phyloP scores from a whole-genome alignment of 108 stramenopile genomes.

The Aurantiochytrium sp. region DNA sequence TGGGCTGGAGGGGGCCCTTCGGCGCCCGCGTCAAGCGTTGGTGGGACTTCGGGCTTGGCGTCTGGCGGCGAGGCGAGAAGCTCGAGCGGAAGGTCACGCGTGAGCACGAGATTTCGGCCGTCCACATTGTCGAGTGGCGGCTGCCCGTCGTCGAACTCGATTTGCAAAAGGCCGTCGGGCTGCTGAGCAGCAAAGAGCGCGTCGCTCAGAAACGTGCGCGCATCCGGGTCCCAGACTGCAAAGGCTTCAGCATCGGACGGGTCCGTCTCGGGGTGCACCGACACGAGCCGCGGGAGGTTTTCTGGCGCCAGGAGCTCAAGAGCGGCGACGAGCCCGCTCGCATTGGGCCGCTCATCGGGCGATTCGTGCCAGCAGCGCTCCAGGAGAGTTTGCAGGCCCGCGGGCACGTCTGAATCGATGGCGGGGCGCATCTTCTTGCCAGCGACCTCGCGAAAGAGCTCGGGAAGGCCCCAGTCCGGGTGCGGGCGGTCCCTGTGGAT shows the following conservation, averaged over 20 bases:
- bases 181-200: neutral
- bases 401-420: neutral
- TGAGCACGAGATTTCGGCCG: neutral
- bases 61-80: neutral
- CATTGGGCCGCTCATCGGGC: neutral
- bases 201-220: neutral
- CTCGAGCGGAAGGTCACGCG: neutral
- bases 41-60: neutral
- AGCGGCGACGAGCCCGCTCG: neutral
- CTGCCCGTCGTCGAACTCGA: conserved; percentile 13
- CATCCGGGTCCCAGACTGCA: conserved; percentile 18
- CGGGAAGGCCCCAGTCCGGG: neutral
- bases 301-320: neutral
- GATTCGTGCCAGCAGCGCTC: neutral
- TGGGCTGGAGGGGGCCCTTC: no score
- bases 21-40: no score
- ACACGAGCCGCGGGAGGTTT: neutral
- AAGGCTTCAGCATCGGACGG: neutral
- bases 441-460: conserved; percentile 1
- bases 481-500: neutral
- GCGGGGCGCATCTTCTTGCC: neutral
- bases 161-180: neutral
- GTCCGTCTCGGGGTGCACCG: neutral
- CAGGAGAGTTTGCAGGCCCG: neutral
- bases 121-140: neutral